phyloP scores from a whole-genome alignment of 2,329 filamentous ascomycete species.

The Grosmannia serpens region DNA sequence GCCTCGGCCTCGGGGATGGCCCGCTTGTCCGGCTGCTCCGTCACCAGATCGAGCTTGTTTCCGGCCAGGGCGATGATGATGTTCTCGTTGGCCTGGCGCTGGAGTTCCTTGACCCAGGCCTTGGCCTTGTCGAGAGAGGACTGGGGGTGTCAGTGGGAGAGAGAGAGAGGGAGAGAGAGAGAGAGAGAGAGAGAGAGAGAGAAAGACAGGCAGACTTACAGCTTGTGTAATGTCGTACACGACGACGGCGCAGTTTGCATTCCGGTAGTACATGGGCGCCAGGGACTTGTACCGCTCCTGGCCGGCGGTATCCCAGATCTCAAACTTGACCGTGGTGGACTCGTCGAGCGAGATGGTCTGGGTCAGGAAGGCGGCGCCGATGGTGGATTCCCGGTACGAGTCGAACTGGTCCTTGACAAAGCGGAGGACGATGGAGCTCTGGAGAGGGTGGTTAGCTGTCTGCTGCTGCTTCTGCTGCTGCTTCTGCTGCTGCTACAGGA shows the following conservation, averaged over 20 bases:
- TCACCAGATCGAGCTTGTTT: slow-evolving; percentile 95
- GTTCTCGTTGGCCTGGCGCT: slow-evolving; percentile 98
- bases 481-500: no score
- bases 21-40: slow-evolving; percentile 88
- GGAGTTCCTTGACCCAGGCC: slow-evolving; percentile 97
- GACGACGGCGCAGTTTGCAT: slow-evolving; percentile 97
- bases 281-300: slow-evolving; percentile 99
- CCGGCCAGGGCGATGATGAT: slow-evolving; percentile 97
- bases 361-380: slow-evolving; percentile 95
- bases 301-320: slow-evolving; percentile 98
- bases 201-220: slow-evolving; percentile 42
- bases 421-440: slow-evolving; percentile 95
- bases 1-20: slow-evolving; percentile 82
- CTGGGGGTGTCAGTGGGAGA: slow-evolving; percentile 31
- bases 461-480: no score
- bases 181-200: neutral
- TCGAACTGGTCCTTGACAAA: slow-evolving; percentile 99
- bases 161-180: neutral
- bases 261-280: slow-evolving; percentile 98
- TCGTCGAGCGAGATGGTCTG: slow-evolving; percentile 98
- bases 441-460: slow-evolving; percentile 8
- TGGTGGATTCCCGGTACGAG: slow-evolving; percentile 90
- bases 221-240: slow-evolving; percentile 99
- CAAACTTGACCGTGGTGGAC: slow-evolving; percentile 97
- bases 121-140: slow-evolving; percentile 97